Evolutionary conservation across 2,329 filamentous ascomycete genomes (phyloP).

Genomic region (Xylaria sp.): DNA sequence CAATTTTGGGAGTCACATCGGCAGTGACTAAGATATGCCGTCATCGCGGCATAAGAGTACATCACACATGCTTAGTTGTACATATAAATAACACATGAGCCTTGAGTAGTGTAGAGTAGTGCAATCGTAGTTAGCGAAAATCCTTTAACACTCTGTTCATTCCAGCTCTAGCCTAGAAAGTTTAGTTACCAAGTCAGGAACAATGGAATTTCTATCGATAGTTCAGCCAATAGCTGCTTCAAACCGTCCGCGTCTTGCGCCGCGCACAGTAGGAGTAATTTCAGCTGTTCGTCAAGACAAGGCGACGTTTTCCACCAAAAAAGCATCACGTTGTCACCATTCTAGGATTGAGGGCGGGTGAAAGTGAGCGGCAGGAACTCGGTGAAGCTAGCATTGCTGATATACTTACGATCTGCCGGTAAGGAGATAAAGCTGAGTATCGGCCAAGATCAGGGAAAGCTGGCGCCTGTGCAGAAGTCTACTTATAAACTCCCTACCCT

Average conservation of each 20-base stretch:
- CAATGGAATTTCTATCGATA: constrained; percentile 15
- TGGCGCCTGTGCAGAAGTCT: not conserved
- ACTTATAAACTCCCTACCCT: not conserved
- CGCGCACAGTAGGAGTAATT: not conserved
- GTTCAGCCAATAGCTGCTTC: constrained; percentile 13
- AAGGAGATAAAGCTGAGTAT: not conserved
- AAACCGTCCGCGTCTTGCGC: not conserved
- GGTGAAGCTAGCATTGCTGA: not conserved
- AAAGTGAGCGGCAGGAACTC: not conserved
- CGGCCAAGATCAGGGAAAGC: not conserved
- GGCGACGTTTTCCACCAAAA: not conserved
- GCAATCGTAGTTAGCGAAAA: no score
- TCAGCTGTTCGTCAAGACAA: no score
- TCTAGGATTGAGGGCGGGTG: not conserved
- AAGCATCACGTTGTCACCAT: not conserved
- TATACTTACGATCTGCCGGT: not conserved
- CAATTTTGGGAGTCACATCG: not conserved
- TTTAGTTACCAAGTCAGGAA: not conserved
- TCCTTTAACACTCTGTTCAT: not conserved
- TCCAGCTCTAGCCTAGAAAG: not conserved
- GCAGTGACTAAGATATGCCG: constrained; percentile 9
- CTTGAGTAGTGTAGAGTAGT: no score
- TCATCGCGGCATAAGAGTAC: constrained; percentile 2
- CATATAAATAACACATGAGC: no score
- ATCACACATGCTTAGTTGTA: no score